Percentiles rank a stretch among this genome's conserved stretches.
Evolutionary conservation across 495 filamentous ascomycete genomes (phyloP).

Genomic region (Penicillium subrubescens): DNA sequence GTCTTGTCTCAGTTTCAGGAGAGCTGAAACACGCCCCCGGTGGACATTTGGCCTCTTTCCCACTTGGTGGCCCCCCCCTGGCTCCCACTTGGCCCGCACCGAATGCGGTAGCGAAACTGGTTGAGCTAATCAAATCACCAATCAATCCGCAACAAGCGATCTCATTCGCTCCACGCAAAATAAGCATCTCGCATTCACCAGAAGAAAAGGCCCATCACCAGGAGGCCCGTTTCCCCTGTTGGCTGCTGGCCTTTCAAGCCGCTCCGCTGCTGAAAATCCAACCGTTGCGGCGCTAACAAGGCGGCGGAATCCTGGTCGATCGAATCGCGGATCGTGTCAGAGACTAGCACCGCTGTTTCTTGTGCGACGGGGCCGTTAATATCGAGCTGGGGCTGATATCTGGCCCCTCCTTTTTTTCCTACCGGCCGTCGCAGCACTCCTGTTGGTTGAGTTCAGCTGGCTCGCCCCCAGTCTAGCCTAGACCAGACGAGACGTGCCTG

Average conservation of each 20-base stretch:
- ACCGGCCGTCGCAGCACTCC: neutral
- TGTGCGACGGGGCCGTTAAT: neutral
- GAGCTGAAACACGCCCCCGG: conserved; percentile 34
- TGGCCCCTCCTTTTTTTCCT: neutral
- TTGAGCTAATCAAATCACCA: conserved; percentile 7
- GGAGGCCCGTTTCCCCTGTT: neutral
- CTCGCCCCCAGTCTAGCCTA: neutral
- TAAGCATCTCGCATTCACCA: conserved; percentile 36
- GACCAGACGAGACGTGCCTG: neutral
- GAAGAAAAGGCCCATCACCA: conserved; percentile 8
- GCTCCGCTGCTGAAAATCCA: conserved; percentile 3
- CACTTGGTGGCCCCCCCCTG: conserved; percentile 4
- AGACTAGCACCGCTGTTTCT: neutral
- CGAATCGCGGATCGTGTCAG: conserved; percentile 1
- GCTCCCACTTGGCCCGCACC: conserved; percentile 14
- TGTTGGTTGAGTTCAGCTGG: neutral
- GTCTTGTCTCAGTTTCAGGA: conserved; percentile 22
- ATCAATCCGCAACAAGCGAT: conserved; percentile 25
- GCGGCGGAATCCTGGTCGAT: neutral
- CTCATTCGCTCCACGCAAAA: conserved; percentile 34
- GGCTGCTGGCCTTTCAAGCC: neutral
- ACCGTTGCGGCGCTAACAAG: conserved; percentile 16
- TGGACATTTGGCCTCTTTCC: neutral
- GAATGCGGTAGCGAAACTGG: conserved; percentile 23
- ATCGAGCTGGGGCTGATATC: neutral